Evolutionary conservation across 2,329 filamentous ascomycete species (phyloP), one percentile per base, ranked within the genome.

Genomic region (Fusarium sp.): DNA sequence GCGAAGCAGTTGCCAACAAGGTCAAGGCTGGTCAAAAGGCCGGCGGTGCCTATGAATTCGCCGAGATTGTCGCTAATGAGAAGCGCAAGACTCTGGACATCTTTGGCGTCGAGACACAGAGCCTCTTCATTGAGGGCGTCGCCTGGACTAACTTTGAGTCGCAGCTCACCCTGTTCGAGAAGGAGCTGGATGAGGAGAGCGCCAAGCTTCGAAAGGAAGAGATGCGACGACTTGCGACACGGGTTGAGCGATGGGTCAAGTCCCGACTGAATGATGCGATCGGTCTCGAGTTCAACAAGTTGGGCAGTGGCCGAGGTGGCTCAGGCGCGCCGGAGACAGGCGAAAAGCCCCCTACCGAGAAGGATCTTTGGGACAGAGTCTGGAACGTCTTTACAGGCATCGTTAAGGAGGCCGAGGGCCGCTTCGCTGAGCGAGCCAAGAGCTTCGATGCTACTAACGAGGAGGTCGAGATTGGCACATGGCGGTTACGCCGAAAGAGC

Each of bases 11-110:
- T 56, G 91, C 91, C n/a, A 85, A 87, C 62, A 93, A 94, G 58
- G 95, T 99, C 74, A 99, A 98, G 84, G 88, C 90, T 30, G 96
- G 96, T 3, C 96, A 98, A 83, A 98, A 97, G 86, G 95, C 95
- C 65, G 95, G 95, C 25, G 93, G 92, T 9, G 89, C 90, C 62
- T 98, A 99, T 80, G 97, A 99, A 80, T 99, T 99, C 83, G 95
- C 95, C 25, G 93, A 97, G 76, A 98, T 98, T 77, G 97, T 99
- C 7, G 90, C 91, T 43, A 88, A 90, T 65, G 94, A 98, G 82
- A 97, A 97, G 85, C 89, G 89, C 78, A 91, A 91, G 81, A 92
- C 95, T 0, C 81, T 98, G 38, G 88, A 91, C 17, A 89, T 89
- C 52, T 99, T 97, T 81, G 91, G 94, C 80, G 87, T 88, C 22